Evolutionary conservation across 192 early-diverging fungal genomes (phyloP).

Genomic region (Funneliformis mosseae): DNA sequence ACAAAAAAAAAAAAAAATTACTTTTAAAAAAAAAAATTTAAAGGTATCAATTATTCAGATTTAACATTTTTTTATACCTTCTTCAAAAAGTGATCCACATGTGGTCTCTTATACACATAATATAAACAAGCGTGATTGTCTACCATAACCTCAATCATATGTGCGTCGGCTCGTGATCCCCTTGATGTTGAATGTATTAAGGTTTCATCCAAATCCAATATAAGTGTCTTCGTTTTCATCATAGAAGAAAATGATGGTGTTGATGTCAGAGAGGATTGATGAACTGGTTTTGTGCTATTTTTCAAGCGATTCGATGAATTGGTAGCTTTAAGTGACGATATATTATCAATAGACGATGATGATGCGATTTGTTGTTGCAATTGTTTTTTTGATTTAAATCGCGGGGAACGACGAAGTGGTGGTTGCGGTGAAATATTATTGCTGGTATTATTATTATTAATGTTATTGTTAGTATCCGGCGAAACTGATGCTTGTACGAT

Average conservation of each 20-base stretch:
- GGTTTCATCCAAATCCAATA: slow-evolving; percentile 81
- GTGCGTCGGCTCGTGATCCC: slow-evolving; percentile 63
- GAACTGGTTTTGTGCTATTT: background rate
- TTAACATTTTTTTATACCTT: slow-evolving; percentile 54
- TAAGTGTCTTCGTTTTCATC: slow-evolving; percentile 60
- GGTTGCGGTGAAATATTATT: slow-evolving; percentile 13
- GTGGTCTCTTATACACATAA: slow-evolving; percentile 89
- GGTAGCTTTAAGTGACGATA: background rate
- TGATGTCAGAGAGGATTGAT: slow-evolving; percentile 15
- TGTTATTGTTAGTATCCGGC: background rate
- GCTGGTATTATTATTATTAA: background rate
- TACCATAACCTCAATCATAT: slow-evolving; percentile 82
- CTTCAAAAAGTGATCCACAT: slow-evolving; percentile 82
- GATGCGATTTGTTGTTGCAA: slow-evolving; percentile 22
- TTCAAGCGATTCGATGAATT: background rate
- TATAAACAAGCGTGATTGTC: slow-evolving; percentile 83
- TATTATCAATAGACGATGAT: background rate
- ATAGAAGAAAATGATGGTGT: slow-evolving; percentile 14
- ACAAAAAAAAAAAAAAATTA: slow-evolving; percentile 16
- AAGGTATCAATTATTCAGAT: slow-evolving; percentile 4
- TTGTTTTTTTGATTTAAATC: slow-evolving; percentile 26
- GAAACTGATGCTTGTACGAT: slow-evolving; percentile 5
- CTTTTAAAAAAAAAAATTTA: background rate
- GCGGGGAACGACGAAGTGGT: slow-evolving; percentile 16
- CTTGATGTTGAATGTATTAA: slow-evolving; percentile 78